These are phyloP conservation scores for Globisporangium middletonii DNA, from an alignment of 352 stramenopile species.

Conservation along the genomic window DNA sequence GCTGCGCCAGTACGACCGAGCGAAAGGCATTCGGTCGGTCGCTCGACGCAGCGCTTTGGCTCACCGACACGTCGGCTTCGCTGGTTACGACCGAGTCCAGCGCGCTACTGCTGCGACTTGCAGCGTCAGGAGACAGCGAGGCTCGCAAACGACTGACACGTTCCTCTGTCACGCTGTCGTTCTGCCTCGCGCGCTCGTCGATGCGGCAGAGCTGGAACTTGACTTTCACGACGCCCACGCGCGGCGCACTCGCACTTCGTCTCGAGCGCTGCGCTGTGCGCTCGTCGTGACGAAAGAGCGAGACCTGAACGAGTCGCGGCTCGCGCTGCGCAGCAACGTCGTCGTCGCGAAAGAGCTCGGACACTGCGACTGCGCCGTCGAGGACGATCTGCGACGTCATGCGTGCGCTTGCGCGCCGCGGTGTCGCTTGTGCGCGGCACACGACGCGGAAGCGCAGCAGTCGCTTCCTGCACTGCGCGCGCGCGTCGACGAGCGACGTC, in stretches of 20 bases:
- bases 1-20: neutral
- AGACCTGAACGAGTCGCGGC: slow-evolving; percentile 12
- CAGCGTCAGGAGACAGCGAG: neutral
- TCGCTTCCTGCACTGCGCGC: neutral
- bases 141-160: neutral
- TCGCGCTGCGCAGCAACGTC: neutral
- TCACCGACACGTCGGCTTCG: too few species aligned
- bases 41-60: too few species aligned
- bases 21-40: neutral
- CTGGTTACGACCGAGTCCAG: too few species aligned
- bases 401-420: slow-evolving; percentile 9
- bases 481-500: neutral
- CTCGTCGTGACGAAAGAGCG: slow-evolving; percentile 7
- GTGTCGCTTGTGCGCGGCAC: slow-evolving; percentile 19
- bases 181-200: neutral
- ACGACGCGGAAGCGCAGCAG: slow-evolving; percentile 20
- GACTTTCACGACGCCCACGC: slow-evolving; percentile 22
- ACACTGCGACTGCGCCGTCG: slow-evolving; percentile 10
- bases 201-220: slow-evolving; percentile 15
- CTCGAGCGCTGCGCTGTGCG: neutral
- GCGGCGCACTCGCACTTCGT: neutral
- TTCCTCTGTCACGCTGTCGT: neutral
- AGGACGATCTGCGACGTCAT: slow-evolving; percentile 11
- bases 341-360: slow-evolving; percentile 3
- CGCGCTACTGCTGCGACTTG: too few species aligned